Conservation (phyloP, 768 basidiomycete genomes). For the Cytidiella melzeri region DNA sequence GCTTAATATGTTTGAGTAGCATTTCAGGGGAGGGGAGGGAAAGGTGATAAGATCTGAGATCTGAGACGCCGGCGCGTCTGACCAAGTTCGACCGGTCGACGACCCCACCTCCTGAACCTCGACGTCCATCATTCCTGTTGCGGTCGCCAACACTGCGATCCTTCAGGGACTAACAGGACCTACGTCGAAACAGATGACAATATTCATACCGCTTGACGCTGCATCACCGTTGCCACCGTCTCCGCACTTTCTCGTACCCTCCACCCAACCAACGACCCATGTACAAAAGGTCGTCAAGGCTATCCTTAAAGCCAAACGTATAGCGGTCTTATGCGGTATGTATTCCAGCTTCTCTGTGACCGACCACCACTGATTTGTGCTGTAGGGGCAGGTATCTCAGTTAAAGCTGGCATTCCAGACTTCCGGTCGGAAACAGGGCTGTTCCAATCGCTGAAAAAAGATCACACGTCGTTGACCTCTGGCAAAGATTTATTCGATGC, state of each 20-base stretch:
- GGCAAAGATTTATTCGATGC: conserved; percentile 91
- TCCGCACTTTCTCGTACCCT: conserved; percentile 49
- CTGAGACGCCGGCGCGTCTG: no score
- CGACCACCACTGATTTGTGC: not conserved
- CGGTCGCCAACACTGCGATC: no score
- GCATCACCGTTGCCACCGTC: conserved; percentile 39
- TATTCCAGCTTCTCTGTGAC: conserved; percentile 12
- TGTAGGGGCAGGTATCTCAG: conserved; percentile 83
- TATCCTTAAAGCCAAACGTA: conserved; percentile 71
- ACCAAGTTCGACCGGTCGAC: no score
- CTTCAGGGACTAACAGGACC: no score
- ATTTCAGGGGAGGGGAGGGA: no score
- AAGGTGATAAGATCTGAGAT: no score
- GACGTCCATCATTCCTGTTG: no score
- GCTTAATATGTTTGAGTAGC: no score
- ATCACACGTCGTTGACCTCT: conserved; percentile 67
- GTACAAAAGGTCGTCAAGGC: conserved; percentile 52
- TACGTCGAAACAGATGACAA: no score
- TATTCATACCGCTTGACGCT: conserved; percentile 55
- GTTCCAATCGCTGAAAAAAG: conserved; percentile 71
- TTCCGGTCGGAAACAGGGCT: conserved; percentile 79
- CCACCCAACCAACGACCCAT: conserved; percentile 41
- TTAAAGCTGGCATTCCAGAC: conserved; percentile 84
- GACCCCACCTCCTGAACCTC: no score
- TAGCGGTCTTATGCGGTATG: conserved; percentile 85